Conservation (phyloP, 2,329 filamentous ascomycete species). For the Pestalotiopsis sp. region DNA sequence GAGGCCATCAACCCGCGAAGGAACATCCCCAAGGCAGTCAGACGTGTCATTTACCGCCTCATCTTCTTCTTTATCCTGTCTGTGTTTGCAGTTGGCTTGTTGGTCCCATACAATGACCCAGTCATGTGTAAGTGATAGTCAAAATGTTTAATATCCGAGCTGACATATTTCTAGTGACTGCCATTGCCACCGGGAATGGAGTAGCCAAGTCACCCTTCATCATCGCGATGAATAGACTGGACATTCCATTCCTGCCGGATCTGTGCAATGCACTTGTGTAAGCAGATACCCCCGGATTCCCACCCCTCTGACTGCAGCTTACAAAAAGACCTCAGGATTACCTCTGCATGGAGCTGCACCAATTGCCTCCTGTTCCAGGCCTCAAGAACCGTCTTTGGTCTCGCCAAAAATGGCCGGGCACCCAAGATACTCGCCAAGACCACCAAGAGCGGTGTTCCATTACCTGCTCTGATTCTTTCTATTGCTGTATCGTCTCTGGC, state of each 20-base stretch:
- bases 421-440: constrained; percentile 10
- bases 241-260: constrained; percentile 37
- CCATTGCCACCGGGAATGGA: constrained; percentile 53
- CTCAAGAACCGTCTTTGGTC: constrained; percentile 13
- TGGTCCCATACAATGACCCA: constrained; percentile 65
- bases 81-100: constrained; percentile 65
- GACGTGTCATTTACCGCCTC: constrained; percentile 73
- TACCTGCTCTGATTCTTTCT: constrained; percentile 1
- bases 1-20: constrained; percentile 66
- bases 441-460: constrained; percentile 8
- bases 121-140: background rate
- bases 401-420: constrained; percentile 15
- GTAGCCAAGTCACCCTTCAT: constrained; percentile 47
- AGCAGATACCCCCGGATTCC: constrained; percentile 31
- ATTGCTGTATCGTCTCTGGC: background rate
- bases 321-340: constrained; percentile 27
- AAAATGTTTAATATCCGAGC: constrained; percentile 40
- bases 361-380: constrained; percentile 41
- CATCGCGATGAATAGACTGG: constrained; percentile 38
- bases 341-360: constrained; percentile 42
- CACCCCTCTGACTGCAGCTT: constrained; percentile 32
- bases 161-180: constrained; percentile 50
- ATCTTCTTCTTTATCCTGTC: constrained; percentile 72
- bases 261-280: constrained; percentile 40
- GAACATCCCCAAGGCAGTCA: constrained; percentile 69